Percentiles rank a stretch among this genome's conserved stretches.
Conservation (phyloP, 176 grass and related monocot genomes). For the Bothriochloa decipiens region DNA sequence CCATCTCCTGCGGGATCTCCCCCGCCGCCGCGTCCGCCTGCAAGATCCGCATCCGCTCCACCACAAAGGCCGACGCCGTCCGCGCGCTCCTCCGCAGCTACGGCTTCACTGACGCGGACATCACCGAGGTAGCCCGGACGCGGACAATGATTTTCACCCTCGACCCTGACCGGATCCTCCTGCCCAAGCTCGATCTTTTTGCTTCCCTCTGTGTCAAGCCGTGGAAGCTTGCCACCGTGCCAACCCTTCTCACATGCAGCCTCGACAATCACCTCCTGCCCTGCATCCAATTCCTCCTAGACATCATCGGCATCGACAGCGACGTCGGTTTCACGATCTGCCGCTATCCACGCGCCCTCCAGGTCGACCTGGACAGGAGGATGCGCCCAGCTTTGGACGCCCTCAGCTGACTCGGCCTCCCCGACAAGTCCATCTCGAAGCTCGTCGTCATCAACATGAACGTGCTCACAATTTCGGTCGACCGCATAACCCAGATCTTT, state of each 20-base stretch:
- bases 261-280: conserved; percentile 41
- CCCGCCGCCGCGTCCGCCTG: neutral
- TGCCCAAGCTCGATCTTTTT: conserved; percentile 56
- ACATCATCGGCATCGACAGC: conserved; percentile 17
- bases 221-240: neutral
- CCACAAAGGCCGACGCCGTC: conserved; percentile 28
- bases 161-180: conserved; percentile 35
- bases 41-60: neutral
- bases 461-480: conserved; percentile 6
- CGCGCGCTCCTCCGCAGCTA: conserved; percentile 40
- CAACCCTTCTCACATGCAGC: neutral
- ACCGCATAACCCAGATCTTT: conserved; percentile 31
- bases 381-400: conserved; percentile 44
- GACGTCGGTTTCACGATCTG: neutral
- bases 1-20: conserved; percentile 40
- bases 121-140: neutral
- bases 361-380: neutral
- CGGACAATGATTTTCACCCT: neutral
- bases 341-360: neutral
- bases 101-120: conserved; percentile 45
- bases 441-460: conserved; percentile 4
- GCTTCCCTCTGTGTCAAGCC: conserved; percentile 27
- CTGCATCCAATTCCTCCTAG: conserved; percentile 37
- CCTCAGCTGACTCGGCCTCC: conserved; percentile 31
- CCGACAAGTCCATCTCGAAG: conserved; percentile 12